phyloP scores from a whole-genome alignment of 495 filamentous ascomycete species.

The Penicillium parvum region DNA sequence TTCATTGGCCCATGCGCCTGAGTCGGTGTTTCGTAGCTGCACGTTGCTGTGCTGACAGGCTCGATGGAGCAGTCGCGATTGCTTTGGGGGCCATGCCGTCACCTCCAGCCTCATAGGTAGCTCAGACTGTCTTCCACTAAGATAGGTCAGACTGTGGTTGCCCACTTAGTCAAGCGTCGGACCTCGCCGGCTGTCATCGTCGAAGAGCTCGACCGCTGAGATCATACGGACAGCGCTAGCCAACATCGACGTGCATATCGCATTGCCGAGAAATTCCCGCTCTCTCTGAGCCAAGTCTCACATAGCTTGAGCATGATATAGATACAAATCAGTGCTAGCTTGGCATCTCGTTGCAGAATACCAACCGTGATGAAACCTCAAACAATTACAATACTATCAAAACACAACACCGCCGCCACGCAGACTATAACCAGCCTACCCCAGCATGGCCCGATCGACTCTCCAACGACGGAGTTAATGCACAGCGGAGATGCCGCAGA shows the following conservation, averaged over 20 bases:
- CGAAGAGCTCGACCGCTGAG: not conserved
- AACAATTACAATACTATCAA: not conserved
- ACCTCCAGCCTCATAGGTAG: not conserved
- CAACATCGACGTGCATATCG: not conserved
- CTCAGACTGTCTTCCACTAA: no score
- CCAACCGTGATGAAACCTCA: no score
- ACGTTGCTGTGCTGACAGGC: not conserved
- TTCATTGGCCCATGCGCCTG: slow-evolving; percentile 1
- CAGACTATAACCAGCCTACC: not conserved
- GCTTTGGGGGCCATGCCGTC: slow-evolving; percentile 5
- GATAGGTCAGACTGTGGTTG: no score
- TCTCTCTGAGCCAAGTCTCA: not conserved
- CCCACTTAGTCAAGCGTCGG: no score
- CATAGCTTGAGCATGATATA: no score
- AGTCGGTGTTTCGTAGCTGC: slow-evolving; percentile 15
- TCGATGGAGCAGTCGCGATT: not conserved
- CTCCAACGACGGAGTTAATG: not conserved
- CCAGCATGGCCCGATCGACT: not conserved
- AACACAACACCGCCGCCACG: not conserved
- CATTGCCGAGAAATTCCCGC: not conserved
- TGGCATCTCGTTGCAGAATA: no score
- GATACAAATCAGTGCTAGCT: not conserved
- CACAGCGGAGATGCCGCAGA: no score
- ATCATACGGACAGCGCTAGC: not conserved
- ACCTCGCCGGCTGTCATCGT: not conserved